Conservation (phyloP, 2,329 filamentous ascomycete species). For the Fusarium pininemorale region DNA sequence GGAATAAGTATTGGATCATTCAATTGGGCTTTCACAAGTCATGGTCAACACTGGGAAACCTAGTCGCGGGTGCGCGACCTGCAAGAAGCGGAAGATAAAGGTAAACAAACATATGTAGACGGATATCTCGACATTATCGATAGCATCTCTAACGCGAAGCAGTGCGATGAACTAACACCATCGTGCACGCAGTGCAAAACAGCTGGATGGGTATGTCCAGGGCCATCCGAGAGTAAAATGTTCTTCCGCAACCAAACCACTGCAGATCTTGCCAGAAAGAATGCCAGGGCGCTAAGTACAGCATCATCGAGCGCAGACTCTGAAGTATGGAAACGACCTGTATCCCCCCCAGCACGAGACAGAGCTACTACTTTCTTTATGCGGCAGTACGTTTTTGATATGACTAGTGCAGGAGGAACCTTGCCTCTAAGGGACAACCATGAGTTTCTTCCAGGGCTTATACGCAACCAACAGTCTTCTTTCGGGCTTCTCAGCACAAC, state of each 20-base stretch:
- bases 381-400: conserved; percentile 21
- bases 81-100: conserved; percentile 35
- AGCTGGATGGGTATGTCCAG: conserved; percentile 32
- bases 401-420: background rate
- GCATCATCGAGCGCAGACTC: background rate
- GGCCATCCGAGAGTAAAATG: background rate
- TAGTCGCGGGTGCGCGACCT: conserved; percentile 31
- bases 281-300: rapidly evolving
- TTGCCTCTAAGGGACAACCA: background rate
- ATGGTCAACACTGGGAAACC: conserved; percentile 36
- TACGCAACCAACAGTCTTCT: conserved; percentile 2
- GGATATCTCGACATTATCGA: background rate
- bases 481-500: conserved; percentile 29
- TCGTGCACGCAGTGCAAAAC: conserved; percentile 28
- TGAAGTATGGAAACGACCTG: background rate
- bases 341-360: conserved; percentile 21
- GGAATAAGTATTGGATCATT: background rate
- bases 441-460: conserved; percentile 30
- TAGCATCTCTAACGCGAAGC: background rate
- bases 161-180: conserved; percentile 31
- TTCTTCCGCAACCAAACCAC: conserved; percentile 25
- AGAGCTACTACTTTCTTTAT: conserved; percentile 33
- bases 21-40: rapidly evolving
- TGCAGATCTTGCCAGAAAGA: background rate
- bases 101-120: background rate